phyloP scores from a whole-genome alignment of 495 filamentous ascomycete genomes.

The Astrocystis sublimbata region DNA sequence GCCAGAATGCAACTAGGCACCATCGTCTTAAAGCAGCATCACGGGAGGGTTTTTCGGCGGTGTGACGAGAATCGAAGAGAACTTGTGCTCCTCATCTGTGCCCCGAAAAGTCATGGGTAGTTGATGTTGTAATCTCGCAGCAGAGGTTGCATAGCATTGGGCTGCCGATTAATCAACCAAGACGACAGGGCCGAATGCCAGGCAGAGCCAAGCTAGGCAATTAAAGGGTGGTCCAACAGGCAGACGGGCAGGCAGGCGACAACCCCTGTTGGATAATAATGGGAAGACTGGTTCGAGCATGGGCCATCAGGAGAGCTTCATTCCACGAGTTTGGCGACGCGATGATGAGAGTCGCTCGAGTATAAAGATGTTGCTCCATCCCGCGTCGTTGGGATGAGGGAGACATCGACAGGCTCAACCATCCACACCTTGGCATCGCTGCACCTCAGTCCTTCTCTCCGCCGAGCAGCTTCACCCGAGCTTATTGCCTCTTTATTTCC shows the following conservation, averaged over 20 bases:
- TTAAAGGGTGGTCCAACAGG: neutral
- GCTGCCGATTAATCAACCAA: too few relatives aligned
- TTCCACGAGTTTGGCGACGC: neutral
- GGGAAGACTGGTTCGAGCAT: neutral
- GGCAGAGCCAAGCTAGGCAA: neutral
- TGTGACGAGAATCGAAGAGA: neutral
- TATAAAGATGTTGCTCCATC: slow-evolving; percentile 8
- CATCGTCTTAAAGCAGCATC: neutral
- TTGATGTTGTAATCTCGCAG: neutral
- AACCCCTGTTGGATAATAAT: neutral
- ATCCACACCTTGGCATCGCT: slow-evolving; percentile 13
- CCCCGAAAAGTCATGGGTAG: neutral
- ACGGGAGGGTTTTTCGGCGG: neutral
- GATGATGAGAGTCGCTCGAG: neutral
- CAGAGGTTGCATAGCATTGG: neutral
- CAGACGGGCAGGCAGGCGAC: slow-evolving; percentile 11
- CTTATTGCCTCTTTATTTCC: neutral
- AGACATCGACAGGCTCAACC: slow-evolving; percentile 6
- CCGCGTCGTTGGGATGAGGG: neutral
- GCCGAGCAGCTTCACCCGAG: neutral
- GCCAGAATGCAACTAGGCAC: neutral
- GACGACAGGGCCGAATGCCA: neutral
- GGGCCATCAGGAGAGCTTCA: neutral
- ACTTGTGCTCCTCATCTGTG: too few relatives aligned
- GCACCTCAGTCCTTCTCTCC: neutral